These are phyloP conservation scores for Penicillium antarcticum DNA, from an alignment of 495 filamentous ascomycete species.

Conservation along the genomic window DNA sequence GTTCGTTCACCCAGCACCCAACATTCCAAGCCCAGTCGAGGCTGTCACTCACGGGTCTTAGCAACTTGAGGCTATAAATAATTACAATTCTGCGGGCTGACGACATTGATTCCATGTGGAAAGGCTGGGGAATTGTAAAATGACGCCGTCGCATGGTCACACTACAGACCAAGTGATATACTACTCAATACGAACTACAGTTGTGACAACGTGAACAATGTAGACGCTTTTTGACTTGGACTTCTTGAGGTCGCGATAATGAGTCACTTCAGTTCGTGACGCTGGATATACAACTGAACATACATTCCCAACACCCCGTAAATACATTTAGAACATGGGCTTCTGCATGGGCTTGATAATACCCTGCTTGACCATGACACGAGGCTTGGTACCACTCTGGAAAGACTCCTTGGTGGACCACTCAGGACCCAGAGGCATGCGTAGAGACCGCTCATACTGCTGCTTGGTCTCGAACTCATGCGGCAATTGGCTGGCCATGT, in stretches of 20 bases:
- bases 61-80: neutral
- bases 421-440: constrained; percentile 87
- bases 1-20: neutral
- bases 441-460: constrained; percentile 88
- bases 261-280: neutral
- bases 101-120: constrained; percentile 3
- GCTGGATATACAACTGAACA: constrained; percentile 1
- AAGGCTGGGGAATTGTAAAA: neutral
- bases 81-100: neutral
- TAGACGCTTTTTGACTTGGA: constrained; percentile 1
- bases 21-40: constrained; percentile 15
- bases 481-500: constrained; percentile 76
- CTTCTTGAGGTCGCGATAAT: neutral
- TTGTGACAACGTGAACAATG: neutral
- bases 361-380: constrained; percentile 88
- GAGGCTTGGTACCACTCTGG: constrained; percentile 85
- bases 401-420: constrained; percentile 93
- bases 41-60: constrained; percentile 1
- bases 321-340: constrained; percentile 53
- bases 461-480: constrained; percentile 79
- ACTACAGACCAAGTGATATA: no score
- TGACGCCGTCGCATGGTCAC: neutral
- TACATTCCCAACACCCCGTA: constrained; percentile 7
- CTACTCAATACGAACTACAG: neutral
- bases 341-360: constrained; percentile 85